A percentile compares a stretch with the other conserved stretches of the same genome.
These are phyloP conservation scores for Dothiorella sarmentorum DNA, from an alignment of 2,329 filamentous ascomycete genomes.

Conservation along the genomic window DNA sequence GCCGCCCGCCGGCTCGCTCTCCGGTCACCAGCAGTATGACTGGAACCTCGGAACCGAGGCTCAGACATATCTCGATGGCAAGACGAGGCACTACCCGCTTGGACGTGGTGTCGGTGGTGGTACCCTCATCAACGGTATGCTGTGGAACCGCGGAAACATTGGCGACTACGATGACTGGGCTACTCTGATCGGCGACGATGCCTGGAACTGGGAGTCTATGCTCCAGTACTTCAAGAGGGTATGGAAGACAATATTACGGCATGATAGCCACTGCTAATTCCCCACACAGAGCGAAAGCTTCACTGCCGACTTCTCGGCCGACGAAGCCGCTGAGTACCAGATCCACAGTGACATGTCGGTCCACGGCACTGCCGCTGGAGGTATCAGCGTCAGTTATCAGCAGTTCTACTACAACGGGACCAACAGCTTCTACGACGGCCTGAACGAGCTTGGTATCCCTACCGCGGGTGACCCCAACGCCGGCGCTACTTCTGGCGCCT, in stretches of 20 bases:
- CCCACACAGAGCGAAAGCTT: constrained; percentile 26
- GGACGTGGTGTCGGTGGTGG: constrained; percentile 22
- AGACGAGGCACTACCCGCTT: constrained; percentile 13
- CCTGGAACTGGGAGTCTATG: constrained; percentile 32
- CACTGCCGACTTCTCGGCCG: constrained; percentile 21
- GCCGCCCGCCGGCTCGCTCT: constrained; percentile 27
- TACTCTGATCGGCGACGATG: constrained; percentile 10
- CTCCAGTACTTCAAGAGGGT: constrained; percentile 33
- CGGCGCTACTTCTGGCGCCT: neutral
- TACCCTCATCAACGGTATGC: constrained; percentile 22
- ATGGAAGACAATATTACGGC: neutral
- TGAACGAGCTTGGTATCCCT: constrained; percentile 12
- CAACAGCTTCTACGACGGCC: constrained; percentile 25
- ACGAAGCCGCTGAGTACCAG: constrained; percentile 25
- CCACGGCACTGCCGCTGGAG: constrained; percentile 24
- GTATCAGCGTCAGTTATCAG: constrained; percentile 27
- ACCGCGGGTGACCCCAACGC: constrained; percentile 5
- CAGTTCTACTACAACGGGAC: constrained; percentile 21
- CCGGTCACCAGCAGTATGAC: constrained; percentile 31
- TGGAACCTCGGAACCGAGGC: constrained; percentile 31
- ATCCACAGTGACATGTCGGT: constrained; percentile 26
- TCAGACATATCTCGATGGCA: constrained; percentile 21
- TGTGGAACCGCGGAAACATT: constrained; percentile 13
- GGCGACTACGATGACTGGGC: constrained; percentile 22
- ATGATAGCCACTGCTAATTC: neutral